Conservation (phyloP, 2,329 filamentous ascomycete genomes). For the Ophiosphaerella narmari region DNA sequence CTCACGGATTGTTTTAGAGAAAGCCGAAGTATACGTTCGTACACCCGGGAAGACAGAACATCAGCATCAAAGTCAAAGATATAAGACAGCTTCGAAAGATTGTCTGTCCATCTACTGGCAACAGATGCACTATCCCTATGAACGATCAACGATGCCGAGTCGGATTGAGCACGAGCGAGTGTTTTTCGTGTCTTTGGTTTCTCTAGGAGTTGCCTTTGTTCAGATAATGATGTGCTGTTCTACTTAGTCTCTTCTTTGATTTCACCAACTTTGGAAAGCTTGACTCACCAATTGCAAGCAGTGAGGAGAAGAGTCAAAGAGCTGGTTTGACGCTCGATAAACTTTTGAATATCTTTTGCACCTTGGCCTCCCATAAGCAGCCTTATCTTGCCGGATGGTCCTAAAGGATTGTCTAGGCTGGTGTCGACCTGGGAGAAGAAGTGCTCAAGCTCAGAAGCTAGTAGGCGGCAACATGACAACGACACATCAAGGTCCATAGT, state of each 20-base stretch:
- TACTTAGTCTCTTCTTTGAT: background rate
- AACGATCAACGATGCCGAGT: slow-evolving; percentile 13
- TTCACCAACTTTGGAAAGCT: background rate
- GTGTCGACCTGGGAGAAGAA: slow-evolving; percentile 6
- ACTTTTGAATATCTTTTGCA: slow-evolving; percentile 13
- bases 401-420: background rate
- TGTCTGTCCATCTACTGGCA: slow-evolving; percentile 8
- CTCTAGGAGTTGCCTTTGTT: slow-evolving; percentile 10
- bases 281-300: slow-evolving; percentile 18
- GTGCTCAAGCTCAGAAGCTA: slow-evolving; percentile 10
- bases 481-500: slow-evolving; percentile 21
- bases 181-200: slow-evolving; percentile 5
- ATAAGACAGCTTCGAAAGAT: slow-evolving; percentile 13
- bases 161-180: slow-evolving; percentile 1
- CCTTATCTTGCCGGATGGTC: slow-evolving; percentile 7
- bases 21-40: slow-evolving; percentile 5
- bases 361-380: slow-evolving; percentile 9
- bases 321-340: slow-evolving; percentile 15
- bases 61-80: slow-evolving; percentile 16
- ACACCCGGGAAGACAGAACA: slow-evolving; percentile 10
- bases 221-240: slow-evolving; percentile 11
- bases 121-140: slow-evolving; percentile 11
- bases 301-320: slow-evolving; percentile 20
- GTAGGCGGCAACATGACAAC: slow-evolving; percentile 13
- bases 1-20: slow-evolving; percentile 5